Conservation (phyloP, 163 green algal species). For the Picocystis sp. region DNA sequence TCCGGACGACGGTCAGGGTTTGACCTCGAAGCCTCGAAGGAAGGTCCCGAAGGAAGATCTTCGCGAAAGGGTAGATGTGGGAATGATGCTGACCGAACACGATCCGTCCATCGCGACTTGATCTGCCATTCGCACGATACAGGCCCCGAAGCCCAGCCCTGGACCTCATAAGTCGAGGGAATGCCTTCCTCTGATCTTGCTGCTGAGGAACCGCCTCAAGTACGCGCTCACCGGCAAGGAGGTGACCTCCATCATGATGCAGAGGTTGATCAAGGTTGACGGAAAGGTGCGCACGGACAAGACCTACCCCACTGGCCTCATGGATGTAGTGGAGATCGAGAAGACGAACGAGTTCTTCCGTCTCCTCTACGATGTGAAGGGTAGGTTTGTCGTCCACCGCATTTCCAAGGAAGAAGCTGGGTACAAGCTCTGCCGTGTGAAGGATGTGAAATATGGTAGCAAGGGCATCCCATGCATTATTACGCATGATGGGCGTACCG, state of each 20-base stretch:
- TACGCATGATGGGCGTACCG: conserved; percentile 91
- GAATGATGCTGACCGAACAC: too few relatives aligned
- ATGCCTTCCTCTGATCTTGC: conserved; percentile 89
- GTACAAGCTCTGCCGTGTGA: conserved; percentile 98
- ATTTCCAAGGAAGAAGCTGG: conserved; percentile 82
- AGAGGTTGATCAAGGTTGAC: conserved; percentile 93
- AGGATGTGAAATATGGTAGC: conserved; percentile 57
- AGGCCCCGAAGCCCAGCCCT: conserved; percentile 89
- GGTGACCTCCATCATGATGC: conserved; percentile 90
- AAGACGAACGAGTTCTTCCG: conserved; percentile 99
- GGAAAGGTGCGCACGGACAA: conserved; percentile 92
- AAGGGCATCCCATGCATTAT: conserved; percentile 80
- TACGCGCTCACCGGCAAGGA: conserved; percentile 94
- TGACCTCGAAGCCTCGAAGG: too few relatives aligned
- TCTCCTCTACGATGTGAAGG: conserved; percentile 94
- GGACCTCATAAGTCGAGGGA: conserved; percentile 95
- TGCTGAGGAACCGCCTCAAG: conserved; percentile 97
- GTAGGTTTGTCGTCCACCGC: conserved; percentile 90
- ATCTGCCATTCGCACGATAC: conserved; percentile 4
- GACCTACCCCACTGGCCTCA: conserved; percentile 92
- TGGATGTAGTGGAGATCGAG: conserved; percentile 92
- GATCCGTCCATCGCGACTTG: too few relatives aligned
- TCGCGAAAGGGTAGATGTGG: too few relatives aligned
- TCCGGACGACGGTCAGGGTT: too few relatives aligned
- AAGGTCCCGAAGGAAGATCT: too few relatives aligned